Base-by-base conservation (phyloP, 768 basidiomycete species). In the Clitopilus passeckerianus region DNA sequence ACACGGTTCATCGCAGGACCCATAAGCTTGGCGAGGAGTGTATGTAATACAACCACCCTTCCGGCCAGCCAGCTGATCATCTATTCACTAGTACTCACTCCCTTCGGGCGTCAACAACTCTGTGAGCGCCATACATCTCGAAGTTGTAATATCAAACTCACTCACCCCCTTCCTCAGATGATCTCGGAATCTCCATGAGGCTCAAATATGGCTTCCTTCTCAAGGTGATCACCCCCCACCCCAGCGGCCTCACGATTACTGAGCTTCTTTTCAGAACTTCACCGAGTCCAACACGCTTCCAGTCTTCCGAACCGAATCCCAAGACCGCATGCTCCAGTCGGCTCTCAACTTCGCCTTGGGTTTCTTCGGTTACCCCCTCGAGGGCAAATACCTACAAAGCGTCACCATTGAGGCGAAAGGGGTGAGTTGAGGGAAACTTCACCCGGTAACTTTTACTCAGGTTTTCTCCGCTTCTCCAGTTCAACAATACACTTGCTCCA, bases 1-100 rank as follows among this genome's bases (percentile, higher is more conserved):
- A 56, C 55, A 60, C 41, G 1, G 23, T 23, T 35, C 8, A 6
- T 24, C 57, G 12, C 62, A 92, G 91, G 95, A 86, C 89, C 5
- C 95, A 93, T 72, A 90, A 91, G 65, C 83, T 98, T 1, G 95
- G 95, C 14, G 87, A 88, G 75, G 95, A 97, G 76, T 76, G 89
- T 90, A 63, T 15, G 71, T 60, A 27, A 10, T 37, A 22, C 37
- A 41, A 7, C 15, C 44, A 46, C 20, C 41, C 62, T 34, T 55
- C 34, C 52, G 10, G 44, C 50, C 61, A 16, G 62, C 20, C 60
- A 3, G 20, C 6, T 27, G 34, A 9, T 56, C 3, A 54, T 33
- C 59, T 43, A 70, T 74, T 34, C 7, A 34, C 34, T 12, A 90
- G 87, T 91, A 33, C 74, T 95, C 60, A 94, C 93, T n/a, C 91